Conservation (phyloP, 805 yeast species). For the Candida verbasci region DNA sequence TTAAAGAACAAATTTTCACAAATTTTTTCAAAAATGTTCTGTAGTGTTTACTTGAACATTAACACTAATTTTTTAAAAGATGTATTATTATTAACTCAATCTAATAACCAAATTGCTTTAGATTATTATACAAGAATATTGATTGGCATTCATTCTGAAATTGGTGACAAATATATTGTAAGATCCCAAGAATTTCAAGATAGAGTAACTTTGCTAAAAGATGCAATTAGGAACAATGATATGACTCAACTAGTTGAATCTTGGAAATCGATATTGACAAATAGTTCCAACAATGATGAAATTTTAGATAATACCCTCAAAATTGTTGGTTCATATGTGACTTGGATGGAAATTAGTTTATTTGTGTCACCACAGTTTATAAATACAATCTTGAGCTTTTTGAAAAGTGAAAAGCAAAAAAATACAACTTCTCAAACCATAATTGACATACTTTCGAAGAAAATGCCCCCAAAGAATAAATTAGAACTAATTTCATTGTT, state of each 20-base stretch:
- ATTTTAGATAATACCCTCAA: slow-evolving; percentile 55
- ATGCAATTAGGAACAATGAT: slow-evolving; percentile 72
- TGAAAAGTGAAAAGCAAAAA: slow-evolving; percentile 46
- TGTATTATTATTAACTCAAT: slow-evolving; percentile 17
- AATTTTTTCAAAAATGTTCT: slow-evolving; percentile 30
- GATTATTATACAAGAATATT: slow-evolving; percentile 77
- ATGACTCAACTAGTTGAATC: slow-evolving; percentile 58
- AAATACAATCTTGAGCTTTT: slow-evolving; percentile 52
- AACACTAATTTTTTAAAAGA: slow-evolving; percentile 31
- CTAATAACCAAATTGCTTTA: slow-evolving; percentile 32
- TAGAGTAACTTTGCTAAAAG: slow-evolving; percentile 73
- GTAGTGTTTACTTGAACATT: slow-evolving; percentile 29
- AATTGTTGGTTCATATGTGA: slow-evolving; percentile 78
- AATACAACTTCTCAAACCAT: slow-evolving; percentile 56
- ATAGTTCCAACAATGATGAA: slow-evolving; percentile 23
- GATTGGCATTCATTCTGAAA: slow-evolving; percentile 77
- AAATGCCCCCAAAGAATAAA: slow-evolving; percentile 72
- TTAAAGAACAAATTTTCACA: slow-evolving; percentile 35
- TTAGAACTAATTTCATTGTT: slow-evolving; percentile 65
- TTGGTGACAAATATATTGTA: slow-evolving; percentile 84
- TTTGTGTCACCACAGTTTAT: slow-evolving; percentile 61
- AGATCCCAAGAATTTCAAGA: slow-evolving; percentile 60
- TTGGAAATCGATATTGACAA: slow-evolving; percentile 60
- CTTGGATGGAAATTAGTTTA: slow-evolving; percentile 86
- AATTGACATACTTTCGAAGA: slow-evolving; percentile 65